Evolutionary conservation across 1,139 yeast species (phyloP).

Genomic region (Debaryomycetaceae sp.): DNA sequence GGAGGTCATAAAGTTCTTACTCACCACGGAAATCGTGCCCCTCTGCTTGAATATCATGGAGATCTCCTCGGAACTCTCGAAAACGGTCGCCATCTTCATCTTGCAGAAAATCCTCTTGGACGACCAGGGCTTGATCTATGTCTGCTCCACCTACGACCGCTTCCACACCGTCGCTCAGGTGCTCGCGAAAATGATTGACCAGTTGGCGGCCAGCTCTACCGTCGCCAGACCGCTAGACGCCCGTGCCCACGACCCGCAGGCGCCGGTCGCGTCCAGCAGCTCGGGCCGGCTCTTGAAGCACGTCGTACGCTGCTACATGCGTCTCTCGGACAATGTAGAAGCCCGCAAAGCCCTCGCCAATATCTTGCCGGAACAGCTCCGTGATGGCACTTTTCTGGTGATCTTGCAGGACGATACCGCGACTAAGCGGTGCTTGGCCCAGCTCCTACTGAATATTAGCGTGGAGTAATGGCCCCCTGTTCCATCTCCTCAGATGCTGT

Average conservation of each 20-base stretch:
- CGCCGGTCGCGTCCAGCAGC: conserved; percentile 21
- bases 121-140: conserved; percentile 82
- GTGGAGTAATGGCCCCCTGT: conserved; percentile 7
- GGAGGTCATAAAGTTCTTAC: conserved; percentile 81
- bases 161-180: conserved; percentile 92
- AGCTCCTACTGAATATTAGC: conserved; percentile 61
- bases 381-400: conserved; percentile 80
- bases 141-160: conserved; percentile 91
- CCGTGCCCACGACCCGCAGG: not conserved
- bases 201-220: conserved; percentile 29
- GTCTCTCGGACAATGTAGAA: conserved; percentile 81
- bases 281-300: conserved; percentile 85
- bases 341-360: conserved; percentile 83
- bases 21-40: conserved; percentile 93
- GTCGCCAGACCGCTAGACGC: conserved; percentile 2
- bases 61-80: conserved; percentile 83
- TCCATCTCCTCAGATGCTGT: not conserved
- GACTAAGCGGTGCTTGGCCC: conserved; percentile 80
- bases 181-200: conserved; percentile 80
- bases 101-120: conserved; percentile 87
- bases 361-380: conserved; percentile 75
- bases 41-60: conserved; percentile 92
- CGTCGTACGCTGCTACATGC: conserved; percentile 85
- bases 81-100: conserved; percentile 92
- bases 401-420: conserved; percentile 80